Evolutionary conservation across 352 stramenopile species (phyloP).

Genomic region (Plasmopara viticola): DNA sequence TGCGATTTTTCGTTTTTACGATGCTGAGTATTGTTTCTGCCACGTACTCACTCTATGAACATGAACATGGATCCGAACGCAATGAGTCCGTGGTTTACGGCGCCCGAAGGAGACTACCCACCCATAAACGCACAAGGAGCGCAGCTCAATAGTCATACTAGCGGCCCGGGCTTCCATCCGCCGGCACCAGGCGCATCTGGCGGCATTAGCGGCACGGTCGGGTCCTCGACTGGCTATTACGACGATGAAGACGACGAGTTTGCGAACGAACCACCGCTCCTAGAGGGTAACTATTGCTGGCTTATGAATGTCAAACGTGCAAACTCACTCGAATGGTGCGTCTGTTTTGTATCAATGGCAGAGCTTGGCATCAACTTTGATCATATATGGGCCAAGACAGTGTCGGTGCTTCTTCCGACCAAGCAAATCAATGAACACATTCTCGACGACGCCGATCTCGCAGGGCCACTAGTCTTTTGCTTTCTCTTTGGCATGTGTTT

Average conservation of each 20-base stretch:
- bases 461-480: conserved; percentile 92
- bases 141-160: conserved; percentile 12
- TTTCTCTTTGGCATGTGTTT: conserved; percentile 93
- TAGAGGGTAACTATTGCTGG: conserved; percentile 73
- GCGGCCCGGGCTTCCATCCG: conserved; percentile 21
- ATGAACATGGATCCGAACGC: conserved; percentile 76
- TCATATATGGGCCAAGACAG: conserved; percentile 96
- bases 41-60: conserved; percentile 37
- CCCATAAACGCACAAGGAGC: conserved; percentile 23
- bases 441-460: conserved; percentile 90
- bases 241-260: conserved; percentile 82
- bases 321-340: too few relatives aligned
- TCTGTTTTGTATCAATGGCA: conserved; percentile 9
- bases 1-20: too few relatives aligned
- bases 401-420: conserved; percentile 92
- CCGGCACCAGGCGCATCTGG: conserved; percentile 18
- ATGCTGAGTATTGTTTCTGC: background rate
- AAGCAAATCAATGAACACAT: conserved; percentile 87
- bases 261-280: conserved; percentile 93
- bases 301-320: background rate
- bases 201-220: conserved; percentile 21
- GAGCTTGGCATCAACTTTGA: conserved; percentile 97
- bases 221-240: conserved; percentile 18
- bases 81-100: conserved; percentile 67
- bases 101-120: conserved; percentile 37